Conservation (phyloP, 805 yeast genomes). For the Tetrapisispora nanseiensis region DNA sequence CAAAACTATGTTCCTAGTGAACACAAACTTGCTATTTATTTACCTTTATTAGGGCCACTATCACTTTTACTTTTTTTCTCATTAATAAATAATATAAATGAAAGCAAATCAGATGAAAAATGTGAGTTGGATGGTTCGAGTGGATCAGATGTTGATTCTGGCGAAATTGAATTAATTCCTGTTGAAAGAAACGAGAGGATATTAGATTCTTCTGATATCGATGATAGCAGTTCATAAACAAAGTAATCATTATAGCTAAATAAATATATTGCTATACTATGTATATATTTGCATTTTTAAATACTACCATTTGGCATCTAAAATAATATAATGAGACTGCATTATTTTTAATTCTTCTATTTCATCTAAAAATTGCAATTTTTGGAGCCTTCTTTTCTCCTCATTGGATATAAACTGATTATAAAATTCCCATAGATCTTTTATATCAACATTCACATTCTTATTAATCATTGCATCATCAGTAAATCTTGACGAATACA, state of each 20-base stretch:
- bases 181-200: background rate
- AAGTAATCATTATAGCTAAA: background rate
- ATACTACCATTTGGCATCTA: slow-evolving; percentile 20
- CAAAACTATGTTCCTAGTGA: slow-evolving; percentile 93
- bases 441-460: slow-evolving; percentile 3
- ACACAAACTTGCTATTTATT: slow-evolving; percentile 87
- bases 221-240: background rate
- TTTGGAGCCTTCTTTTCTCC: slow-evolving; percentile 36
- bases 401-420: slow-evolving; percentile 25
- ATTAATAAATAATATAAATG: slow-evolving; percentile 37
- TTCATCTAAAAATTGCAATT: slow-evolving; percentile 48
- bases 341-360: slow-evolving; percentile 46
- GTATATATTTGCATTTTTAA: background rate
- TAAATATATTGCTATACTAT: slow-evolving; percentile 31
- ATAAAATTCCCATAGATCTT: slow-evolving; percentile 31
- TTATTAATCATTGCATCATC: background rate
- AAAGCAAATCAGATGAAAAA: slow-evolving; percentile 11
- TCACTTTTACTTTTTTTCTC: slow-evolving; percentile 53
- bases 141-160: too few species aligned
- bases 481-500: slow-evolving; percentile 18
- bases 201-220: background rate
- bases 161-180: background rate
- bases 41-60: slow-evolving; percentile 85
- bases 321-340: slow-evolving; percentile 44
- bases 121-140: background rate